These are phyloP conservation scores for Sugiyamaella grinbergsii DNA, from an alignment of 1,139 yeast species.

Conservation along the genomic window DNA sequence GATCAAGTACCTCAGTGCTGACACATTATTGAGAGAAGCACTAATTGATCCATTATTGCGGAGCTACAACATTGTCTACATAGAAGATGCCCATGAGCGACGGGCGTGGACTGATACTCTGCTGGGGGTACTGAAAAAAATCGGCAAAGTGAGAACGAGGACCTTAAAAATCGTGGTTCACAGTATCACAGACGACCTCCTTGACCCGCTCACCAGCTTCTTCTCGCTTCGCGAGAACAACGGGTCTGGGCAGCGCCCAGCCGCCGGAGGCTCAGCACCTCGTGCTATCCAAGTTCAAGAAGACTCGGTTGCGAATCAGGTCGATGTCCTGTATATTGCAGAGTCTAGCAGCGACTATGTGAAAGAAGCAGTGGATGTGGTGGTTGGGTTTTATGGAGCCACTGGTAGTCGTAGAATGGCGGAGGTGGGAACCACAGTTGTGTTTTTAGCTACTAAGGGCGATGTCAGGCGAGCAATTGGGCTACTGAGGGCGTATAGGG, in stretches of 20 bases:
- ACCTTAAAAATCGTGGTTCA: constrained; percentile 52
- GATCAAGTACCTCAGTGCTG: constrained; percentile 69
- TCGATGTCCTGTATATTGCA: constrained; percentile 68
- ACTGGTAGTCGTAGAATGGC: constrained; percentile 26
- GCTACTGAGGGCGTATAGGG: constrained; percentile 12
- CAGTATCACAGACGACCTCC: constrained; percentile 32
- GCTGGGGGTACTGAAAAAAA: constrained; percentile 65
- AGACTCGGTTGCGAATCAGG: constrained; percentile 49
- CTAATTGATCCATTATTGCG: constrained; percentile 63
- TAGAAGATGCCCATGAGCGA: constrained; percentile 91
- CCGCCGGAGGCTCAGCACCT: constrained; percentile 1
- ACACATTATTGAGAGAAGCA: constrained; percentile 72
- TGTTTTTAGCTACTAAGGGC: constrained; percentile 84
- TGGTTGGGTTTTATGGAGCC: constrained; percentile 62
- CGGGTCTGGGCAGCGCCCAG: constrained; percentile 6
- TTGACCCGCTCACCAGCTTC: constrained; percentile 52
- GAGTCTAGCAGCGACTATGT: constrained; percentile 78
- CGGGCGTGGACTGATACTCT: constrained; percentile 75
- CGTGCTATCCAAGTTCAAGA: constrained; percentile 10
- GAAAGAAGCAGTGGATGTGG: constrained; percentile 71
- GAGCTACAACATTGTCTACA: constrained; percentile 68
- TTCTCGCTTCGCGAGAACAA: constrained; percentile 45
- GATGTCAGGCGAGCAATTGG: constrained; percentile 55
- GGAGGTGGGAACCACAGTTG: constrained; percentile 58
- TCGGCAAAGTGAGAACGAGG: constrained; percentile 42